Percentiles rank a stretch among this genome's conserved stretches.
phyloP scores from a whole-genome alignment of 1,284 basidiomycete species.

The Cystobasidium slooffiae region DNA sequence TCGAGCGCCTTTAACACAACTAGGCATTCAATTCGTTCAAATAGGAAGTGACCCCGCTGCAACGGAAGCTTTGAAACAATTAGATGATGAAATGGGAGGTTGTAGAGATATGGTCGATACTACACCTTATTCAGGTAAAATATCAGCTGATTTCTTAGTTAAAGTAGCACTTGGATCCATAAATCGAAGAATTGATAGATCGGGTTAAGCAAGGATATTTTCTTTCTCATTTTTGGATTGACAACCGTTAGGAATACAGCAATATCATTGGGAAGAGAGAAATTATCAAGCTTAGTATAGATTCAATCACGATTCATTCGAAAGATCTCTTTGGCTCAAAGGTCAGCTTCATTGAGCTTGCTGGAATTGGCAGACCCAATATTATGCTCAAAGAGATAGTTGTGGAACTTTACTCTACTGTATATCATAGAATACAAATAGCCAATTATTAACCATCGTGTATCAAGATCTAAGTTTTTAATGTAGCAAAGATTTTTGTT shows the following conservation, averaged over 20 bases:
- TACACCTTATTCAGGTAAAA: constrained; percentile 39
- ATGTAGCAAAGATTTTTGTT: too few relatives aligned
- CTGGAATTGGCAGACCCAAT: too few relatives aligned
- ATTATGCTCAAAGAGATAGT: too few relatives aligned
- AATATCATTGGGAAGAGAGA: not conserved
- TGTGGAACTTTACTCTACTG: too few relatives aligned
- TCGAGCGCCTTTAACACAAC: constrained; percentile 48
- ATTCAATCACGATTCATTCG: too few relatives aligned
- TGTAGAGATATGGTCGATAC: constrained; percentile 47
- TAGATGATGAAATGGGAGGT: constrained; percentile 45
- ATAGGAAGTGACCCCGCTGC: constrained; percentile 48
- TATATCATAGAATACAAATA: too few relatives aligned
- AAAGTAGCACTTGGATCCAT: constrained; percentile 42
- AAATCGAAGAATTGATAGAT: constrained; percentile 40
- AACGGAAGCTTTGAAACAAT: constrained; percentile 40
- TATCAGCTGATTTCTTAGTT: constrained; percentile 40
- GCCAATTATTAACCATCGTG: too few relatives aligned
- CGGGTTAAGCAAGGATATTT: constrained; percentile 14
- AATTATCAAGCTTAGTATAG: too few relatives aligned
- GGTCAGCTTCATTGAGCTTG: too few relatives aligned
- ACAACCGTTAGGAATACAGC: not conserved
- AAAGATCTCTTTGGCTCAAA: too few relatives aligned
- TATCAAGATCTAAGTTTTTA: too few relatives aligned
- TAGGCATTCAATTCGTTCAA: constrained; percentile 52
- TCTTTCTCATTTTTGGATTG: not conserved